Conservation (phyloP, 768 basidiomycete genomes). For the Mycena pura region DNA sequence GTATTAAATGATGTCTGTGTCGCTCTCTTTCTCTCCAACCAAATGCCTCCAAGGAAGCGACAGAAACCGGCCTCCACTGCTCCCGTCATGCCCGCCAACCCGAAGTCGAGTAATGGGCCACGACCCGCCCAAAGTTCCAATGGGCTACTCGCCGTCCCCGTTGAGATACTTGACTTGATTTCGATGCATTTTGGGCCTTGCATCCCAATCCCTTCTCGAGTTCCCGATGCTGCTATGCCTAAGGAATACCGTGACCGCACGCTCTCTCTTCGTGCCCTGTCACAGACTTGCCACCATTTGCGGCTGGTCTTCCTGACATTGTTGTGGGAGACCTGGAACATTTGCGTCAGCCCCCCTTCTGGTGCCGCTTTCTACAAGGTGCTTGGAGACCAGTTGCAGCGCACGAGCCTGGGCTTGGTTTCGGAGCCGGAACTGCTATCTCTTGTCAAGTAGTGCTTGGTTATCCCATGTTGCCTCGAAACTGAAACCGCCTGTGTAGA, state of each 20-base stretch:
- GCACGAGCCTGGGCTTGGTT: background rate
- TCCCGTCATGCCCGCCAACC: background rate
- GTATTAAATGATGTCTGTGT: too few species aligned
- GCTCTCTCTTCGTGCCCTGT: conserved; percentile 2
- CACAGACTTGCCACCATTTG: conserved; percentile 7
- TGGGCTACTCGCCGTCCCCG: background rate
- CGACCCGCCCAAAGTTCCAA: background rate
- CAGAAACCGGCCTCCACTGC: background rate
- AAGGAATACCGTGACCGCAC: conserved; percentile 2
- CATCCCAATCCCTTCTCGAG: background rate
- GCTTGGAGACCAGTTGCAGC: conserved; percentile 6
- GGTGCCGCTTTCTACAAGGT: conserved; percentile 5
- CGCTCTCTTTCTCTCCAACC: too few species aligned
- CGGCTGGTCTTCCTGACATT: conserved; percentile 5
- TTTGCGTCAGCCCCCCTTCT: background rate
- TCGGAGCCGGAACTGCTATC: background rate
- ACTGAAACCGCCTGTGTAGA: conserved; percentile 15
- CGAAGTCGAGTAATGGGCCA: too few species aligned
- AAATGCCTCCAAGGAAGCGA: background rate
- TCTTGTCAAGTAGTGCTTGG: background rate
- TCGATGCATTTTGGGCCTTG: background rate
- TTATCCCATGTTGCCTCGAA: background rate
- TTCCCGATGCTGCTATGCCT: background rate
- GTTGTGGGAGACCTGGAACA: conserved; percentile 8
- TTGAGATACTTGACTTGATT: conserved; percentile 1